Evolutionary conservation across 768 basidiomycete species (phyloP), one percentile per base, ranked within the genome.

Genomic region (Boletus fagicola): DNA sequence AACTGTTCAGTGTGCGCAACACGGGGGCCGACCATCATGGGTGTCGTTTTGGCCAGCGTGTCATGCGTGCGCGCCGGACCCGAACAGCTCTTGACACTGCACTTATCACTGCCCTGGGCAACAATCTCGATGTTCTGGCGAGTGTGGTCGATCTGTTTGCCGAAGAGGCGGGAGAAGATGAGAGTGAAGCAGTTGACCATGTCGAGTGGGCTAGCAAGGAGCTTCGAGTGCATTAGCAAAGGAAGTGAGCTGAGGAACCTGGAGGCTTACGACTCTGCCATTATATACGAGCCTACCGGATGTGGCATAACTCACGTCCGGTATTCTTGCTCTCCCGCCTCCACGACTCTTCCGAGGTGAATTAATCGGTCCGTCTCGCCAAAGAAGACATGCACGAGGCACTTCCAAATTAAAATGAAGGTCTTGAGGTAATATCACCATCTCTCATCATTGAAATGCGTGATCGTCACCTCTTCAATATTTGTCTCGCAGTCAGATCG

Each of bases 1-100:
- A 75, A 75, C 47, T 66, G 59, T 12, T 75, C 74, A 6, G 68
- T 73, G 61, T 73, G 75, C n/a, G 62, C 57, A 9, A 73, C 69
- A 46, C 73, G 73, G 5, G 73, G 72, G 11, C 73, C 73, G 26
- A 71, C 64, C 45, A 52, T 65, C 40, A 63, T 54, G 13, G 66
- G 73, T 24, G 55, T 51, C 24, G 62, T 68, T 49, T 64, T 65
- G 46, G 52, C 45, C 31, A 74, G 51, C 8, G 48, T 49, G 35
- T 60, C 54, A 36, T 73, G 72, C 3, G 72, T 74, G 11, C 61
- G 45, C 10, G 70, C 73, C 18, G 72, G 72, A 30, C 72, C 72
- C 36, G 72, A 73, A 54, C 70, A 74, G 51, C 73, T 73, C 56
- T 67, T 71, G 48, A 74, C 22, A 49, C 65, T 64, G 43, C 67